A percentile compares a stretch with the other conserved stretches of the same genome.
These are phyloP conservation scores for Stereocaulon alpinum DNA, from an alignment of 495 filamentous ascomycete species.

Conservation along the genomic window DNA sequence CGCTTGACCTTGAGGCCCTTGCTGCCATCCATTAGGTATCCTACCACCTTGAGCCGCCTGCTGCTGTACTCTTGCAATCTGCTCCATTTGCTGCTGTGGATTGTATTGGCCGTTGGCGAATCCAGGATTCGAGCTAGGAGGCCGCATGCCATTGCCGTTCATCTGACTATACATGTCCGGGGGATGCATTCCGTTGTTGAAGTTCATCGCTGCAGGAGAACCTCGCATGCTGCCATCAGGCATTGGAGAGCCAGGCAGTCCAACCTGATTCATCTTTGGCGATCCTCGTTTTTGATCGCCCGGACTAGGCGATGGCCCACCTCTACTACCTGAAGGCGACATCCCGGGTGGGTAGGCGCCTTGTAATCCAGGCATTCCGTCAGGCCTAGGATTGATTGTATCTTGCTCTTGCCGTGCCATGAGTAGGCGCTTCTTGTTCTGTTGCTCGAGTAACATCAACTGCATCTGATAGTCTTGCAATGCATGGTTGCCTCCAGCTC, in stretches of 20 bases:
- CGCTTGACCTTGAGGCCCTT: slow-evolving; percentile 47
- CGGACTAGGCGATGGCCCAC: slow-evolving; percentile 81
- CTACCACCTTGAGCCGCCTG: slow-evolving; percentile 33
- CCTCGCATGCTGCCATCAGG: slow-evolving; percentile 67
- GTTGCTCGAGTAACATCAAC: neutral
- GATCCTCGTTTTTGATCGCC: slow-evolving; percentile 77
- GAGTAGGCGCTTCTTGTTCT: slow-evolving; percentile 49
- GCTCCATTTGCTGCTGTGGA: slow-evolving; percentile 38
- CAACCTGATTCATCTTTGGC: slow-evolving; percentile 72
- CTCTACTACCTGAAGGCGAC: slow-evolving; percentile 71
- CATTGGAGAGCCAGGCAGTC: slow-evolving; percentile 67
- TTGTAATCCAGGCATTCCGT: slow-evolving; percentile 48
- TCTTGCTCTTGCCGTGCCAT: slow-evolving; percentile 98
- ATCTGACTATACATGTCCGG: slow-evolving; percentile 49
- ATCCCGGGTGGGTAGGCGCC: slow-evolving; percentile 44
- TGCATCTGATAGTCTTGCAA: slow-evolving; percentile 62
- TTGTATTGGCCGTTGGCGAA: slow-evolving; percentile 58
- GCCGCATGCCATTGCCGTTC: slow-evolving; percentile 66
- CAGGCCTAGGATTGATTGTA: slow-evolving; percentile 32
- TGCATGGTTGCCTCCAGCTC: slow-evolving; percentile 74
- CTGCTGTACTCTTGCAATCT: slow-evolving; percentile 31
- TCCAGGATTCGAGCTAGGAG: slow-evolving; percentile 73
- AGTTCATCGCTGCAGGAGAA: slow-evolving; percentile 73
- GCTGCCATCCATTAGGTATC: slow-evolving; percentile 48
- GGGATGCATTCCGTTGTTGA: slow-evolving; percentile 54